Evolutionary conservation across 2,329 filamentous ascomycete genomes (phyloP).

Genomic region (Ceratocystis destructans): DNA sequence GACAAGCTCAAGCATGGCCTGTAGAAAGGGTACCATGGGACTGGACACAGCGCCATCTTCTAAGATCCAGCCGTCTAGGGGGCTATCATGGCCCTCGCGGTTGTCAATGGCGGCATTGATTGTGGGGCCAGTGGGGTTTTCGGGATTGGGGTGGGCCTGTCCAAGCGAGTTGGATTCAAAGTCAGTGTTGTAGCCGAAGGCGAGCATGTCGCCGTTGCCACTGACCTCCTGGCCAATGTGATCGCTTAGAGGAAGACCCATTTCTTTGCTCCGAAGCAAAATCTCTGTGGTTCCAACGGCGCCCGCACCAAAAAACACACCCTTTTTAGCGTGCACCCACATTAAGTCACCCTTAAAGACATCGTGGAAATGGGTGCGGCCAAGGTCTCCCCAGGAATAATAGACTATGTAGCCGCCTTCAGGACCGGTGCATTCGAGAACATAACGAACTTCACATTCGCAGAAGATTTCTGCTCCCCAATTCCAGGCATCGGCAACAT

Average conservation of each 20-base stretch:
- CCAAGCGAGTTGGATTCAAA: constrained; percentile 44
- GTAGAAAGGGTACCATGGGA: constrained; percentile 42
- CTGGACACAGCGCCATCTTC: constrained; percentile 49
- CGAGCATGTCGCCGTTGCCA: constrained; percentile 53
- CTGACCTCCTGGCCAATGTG: constrained; percentile 46
- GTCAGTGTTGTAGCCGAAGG: constrained; percentile 51
- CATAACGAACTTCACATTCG: constrained; percentile 50
- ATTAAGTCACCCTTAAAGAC: constrained; percentile 46
- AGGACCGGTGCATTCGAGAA: constrained; percentile 37
- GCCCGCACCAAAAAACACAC: constrained; percentile 53
- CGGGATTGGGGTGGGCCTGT: constrained; percentile 33
- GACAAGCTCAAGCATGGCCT: constrained; percentile 41
- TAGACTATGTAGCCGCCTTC: constrained; percentile 47
- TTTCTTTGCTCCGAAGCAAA: constrained; percentile 43
- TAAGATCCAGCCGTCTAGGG: constrained; percentile 48
- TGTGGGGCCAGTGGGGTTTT: constrained; percentile 45
- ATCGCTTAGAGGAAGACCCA: constrained; percentile 44
- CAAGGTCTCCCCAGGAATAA: constrained; percentile 49
- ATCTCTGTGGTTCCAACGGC: constrained; percentile 53
- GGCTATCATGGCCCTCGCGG: constrained; percentile 37
- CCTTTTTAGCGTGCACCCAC: constrained; percentile 52
- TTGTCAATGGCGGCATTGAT: constrained; percentile 51
- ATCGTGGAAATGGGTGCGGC: constrained; percentile 40
- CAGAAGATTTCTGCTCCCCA: constrained; percentile 61
- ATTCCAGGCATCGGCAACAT: constrained; percentile 56